These are phyloP conservation scores for Kwoniella sp. DNA, from an alignment of 768 basidiomycete species.

Conservation along the genomic window DNA sequence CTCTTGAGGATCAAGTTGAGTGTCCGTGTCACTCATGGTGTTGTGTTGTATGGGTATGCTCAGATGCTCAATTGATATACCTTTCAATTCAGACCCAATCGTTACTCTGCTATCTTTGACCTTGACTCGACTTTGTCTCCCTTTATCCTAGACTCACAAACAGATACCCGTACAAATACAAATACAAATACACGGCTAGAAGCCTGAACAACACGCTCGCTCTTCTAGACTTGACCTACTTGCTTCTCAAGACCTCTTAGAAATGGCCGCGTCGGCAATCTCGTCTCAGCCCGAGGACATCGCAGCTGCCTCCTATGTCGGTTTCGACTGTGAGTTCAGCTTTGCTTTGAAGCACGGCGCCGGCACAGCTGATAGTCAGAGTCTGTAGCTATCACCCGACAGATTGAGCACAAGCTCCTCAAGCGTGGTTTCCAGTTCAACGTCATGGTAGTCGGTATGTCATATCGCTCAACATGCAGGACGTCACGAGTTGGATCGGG, in stretches of 20 bases:
- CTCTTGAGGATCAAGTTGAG: background rate
- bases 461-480: background rate
- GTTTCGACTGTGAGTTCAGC: conserved; percentile 72
- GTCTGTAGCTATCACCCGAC: conserved; percentile 73
- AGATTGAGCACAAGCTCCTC: conserved; percentile 98
- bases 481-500: background rate
- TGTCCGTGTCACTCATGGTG: conserved; percentile 10
- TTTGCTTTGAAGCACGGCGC: background rate
- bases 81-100: too few species aligned
- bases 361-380: background rate
- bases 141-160: too few species aligned
- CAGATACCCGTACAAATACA: too few species aligned
- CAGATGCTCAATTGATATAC: conserved; percentile 5
- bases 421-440: conserved; percentile 99
- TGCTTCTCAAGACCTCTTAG: conserved; percentile 1
- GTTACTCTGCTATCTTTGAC: too few species aligned
- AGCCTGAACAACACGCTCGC: background rate
- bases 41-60: background rate
- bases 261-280: conserved; percentile 61
- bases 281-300: conserved; percentile 66
- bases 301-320: conserved; percentile 88
- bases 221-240: too few species aligned
- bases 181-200: background rate
- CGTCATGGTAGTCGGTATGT: conserved; percentile 87
- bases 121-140: too few species aligned